Conservation (phyloP, 306 rosid genomes). For the Fragaria iinumae region DNA sequence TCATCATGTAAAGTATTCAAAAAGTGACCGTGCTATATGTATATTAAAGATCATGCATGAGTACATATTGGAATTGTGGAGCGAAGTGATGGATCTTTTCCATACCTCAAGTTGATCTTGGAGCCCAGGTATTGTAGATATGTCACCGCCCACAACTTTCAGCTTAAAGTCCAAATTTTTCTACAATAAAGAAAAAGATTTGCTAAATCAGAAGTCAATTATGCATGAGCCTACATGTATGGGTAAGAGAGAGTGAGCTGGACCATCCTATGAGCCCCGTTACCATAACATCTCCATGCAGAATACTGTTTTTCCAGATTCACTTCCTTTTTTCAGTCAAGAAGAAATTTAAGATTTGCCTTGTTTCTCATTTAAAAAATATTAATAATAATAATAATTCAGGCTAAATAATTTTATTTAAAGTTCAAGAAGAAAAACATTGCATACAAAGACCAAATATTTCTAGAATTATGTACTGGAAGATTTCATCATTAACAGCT, state of each 20-base stretch:
- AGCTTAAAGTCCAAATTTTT: conserved; percentile 84
- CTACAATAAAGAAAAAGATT: conserved; percentile 42
- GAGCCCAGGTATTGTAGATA: conserved; percentile 87
- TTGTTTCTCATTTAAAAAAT: not conserved
- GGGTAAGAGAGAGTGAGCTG: not conserved
- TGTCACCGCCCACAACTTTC: conserved; percentile 89
- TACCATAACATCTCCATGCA: not conserved
- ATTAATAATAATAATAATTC: not conserved
- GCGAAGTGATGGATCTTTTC: conserved; percentile 11
- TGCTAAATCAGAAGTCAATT: conserved; percentile 12
- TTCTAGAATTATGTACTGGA: not conserved
- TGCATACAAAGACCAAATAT: not conserved
- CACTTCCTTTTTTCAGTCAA: not conserved
- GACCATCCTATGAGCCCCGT: not conserved
- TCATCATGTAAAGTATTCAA: not conserved
- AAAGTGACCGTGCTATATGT: not conserved
- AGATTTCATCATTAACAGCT: not conserved
- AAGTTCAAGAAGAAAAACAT: not conserved
- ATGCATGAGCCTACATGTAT: not conserved
- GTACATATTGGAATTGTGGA: not conserved
- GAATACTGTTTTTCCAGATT: not conserved
- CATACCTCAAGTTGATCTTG: conserved; percentile 80
- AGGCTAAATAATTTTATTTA: not conserved
- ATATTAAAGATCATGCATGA: not conserved
- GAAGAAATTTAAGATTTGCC: not conserved